Conservation (phyloP, 805 yeast genomes). For the Barnettozyma vustinii region DNA sequence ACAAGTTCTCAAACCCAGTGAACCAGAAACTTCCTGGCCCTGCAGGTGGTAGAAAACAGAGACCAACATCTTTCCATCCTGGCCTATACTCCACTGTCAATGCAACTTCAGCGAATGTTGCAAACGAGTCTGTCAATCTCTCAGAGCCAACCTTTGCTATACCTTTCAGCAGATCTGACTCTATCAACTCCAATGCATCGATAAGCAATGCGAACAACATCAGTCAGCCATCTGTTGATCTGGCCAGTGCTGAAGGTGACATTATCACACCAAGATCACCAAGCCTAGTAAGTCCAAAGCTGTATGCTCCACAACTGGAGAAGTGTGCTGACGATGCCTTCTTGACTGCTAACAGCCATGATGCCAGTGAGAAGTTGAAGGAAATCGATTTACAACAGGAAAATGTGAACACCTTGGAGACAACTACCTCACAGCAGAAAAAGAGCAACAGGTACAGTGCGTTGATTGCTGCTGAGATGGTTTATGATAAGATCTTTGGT, state of each 20-base stretch:
- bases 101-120: constrained; percentile 17
- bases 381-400: neutral
- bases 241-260: constrained; percentile 32
- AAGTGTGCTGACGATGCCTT: constrained; percentile 13
- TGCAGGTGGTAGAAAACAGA: constrained; percentile 55
- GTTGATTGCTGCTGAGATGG: constrained; percentile 24
- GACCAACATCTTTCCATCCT: constrained; percentile 85
- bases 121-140: neutral
- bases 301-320: constrained; percentile 8
- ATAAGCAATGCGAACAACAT: constrained; percentile 25
- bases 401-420: neutral
- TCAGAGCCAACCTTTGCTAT: constrained; percentile 5
- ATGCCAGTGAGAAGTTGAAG: constrained; percentile 10
- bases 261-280: constrained; percentile 30
- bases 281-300: constrained; percentile 9
- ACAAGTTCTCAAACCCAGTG: constrained; percentile 13
- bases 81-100: constrained; percentile 32
- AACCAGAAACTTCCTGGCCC: constrained; percentile 27
- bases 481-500: constrained; percentile 26
- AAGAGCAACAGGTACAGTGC: constrained; percentile 26
- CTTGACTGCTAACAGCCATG: constrained; percentile 7
- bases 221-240: constrained; percentile 31
- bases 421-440: constrained; percentile 4
- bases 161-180: constrained; percentile 33
- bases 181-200: constrained; percentile 36